Conservation (phyloP, 2,329 filamentous ascomycete genomes). For the Acrodontium crateriforme region DNA sequence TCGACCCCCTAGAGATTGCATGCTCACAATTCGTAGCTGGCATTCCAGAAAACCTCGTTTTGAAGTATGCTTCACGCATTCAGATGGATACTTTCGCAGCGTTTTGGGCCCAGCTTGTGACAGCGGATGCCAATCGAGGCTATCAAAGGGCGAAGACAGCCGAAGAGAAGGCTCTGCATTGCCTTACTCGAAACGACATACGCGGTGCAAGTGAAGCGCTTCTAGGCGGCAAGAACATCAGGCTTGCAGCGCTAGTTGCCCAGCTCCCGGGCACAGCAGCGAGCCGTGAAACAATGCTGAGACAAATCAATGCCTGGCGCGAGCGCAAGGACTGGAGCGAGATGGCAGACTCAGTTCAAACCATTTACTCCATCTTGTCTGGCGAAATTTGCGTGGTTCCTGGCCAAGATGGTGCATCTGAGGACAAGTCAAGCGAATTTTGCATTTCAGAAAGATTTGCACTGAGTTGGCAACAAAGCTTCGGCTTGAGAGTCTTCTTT, state of each 20-base stretch:
- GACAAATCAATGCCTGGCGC: constrained; percentile 75
- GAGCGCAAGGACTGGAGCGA: constrained; percentile 74
- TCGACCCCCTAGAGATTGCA: constrained; percentile 46
- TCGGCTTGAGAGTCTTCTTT: constrained; percentile 86
- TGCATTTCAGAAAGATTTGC: constrained; percentile 70
- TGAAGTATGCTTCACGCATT: constrained; percentile 25
- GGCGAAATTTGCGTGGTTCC: constrained; percentile 78
- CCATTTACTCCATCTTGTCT: constrained; percentile 76
- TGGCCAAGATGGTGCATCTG: constrained; percentile 60
- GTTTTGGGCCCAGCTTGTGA: constrained; percentile 43
- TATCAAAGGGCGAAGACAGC: constrained; percentile 46
- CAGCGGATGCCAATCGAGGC: constrained; percentile 25
- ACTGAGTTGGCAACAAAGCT: constrained; percentile 85
- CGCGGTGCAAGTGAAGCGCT: constrained; percentile 72
- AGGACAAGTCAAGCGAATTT: constrained; percentile 71
- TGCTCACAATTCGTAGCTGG: constrained; percentile 18
- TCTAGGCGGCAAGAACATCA: constrained; percentile 61
- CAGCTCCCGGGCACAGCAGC: constrained; percentile 60
- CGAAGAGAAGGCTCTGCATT: constrained; percentile 74
- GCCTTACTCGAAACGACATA: constrained; percentile 65
- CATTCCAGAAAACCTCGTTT: constrained; percentile 29
- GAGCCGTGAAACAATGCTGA: constrained; percentile 56
- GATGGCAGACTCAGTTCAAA: constrained; percentile 68
- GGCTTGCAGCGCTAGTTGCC: constrained; percentile 70
- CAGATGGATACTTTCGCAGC: constrained; percentile 50